Base-by-base conservation (phyloP, 1,139 yeast species). In the Nadsonia starkeyi-henricii region DNA sequence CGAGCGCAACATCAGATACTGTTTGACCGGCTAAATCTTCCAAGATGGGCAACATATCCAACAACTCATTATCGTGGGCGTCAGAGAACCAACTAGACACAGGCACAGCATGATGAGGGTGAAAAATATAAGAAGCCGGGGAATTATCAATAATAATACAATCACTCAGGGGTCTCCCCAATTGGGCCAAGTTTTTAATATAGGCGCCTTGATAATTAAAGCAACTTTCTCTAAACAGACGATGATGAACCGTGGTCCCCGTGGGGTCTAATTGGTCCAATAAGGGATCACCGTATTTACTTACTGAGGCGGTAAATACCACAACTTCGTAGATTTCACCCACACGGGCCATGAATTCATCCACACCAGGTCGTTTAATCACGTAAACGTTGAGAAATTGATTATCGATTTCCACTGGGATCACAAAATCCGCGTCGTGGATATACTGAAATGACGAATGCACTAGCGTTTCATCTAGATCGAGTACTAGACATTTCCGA, bases 81-180 rank as follows among this genome's bases (percentile, higher is more conserved):
- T 91, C 99, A 57, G 96, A 85, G 71, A 93, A 91, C 99, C 99
- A 91, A 64, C 93, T 81, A 54, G 96, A 85, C 36, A 91, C 85
- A n/a, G 99, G 99, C 43, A 93, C 83, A 15, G 97, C 95, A 69
- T 91, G 96, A 62, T 86, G 95, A 21, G 98, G 98, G 63, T 91
- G 98, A 72, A 91, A 85, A 50, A 89, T 80, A 65, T 93, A 91
- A 15, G 96, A 85, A 5, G 97, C 95, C 2, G 99, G 98, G 1
- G 96, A 88, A 66, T 91, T 91, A 69, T 91, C 99, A 56, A 91
- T 80, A 57, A 91, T 93, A 51, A 91, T 88, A 45, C 84, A 72
- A 56, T 89, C 95, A 52, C 75, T 69, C 53, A 93, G 71, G 1
- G 96, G 96, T 58, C 99, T 74, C 4, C 99, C 99, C 57, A 91